Evolutionary conservation across 2,329 filamentous ascomycete genomes (phyloP).

Genomic region (Dactylellina sp.): DNA sequence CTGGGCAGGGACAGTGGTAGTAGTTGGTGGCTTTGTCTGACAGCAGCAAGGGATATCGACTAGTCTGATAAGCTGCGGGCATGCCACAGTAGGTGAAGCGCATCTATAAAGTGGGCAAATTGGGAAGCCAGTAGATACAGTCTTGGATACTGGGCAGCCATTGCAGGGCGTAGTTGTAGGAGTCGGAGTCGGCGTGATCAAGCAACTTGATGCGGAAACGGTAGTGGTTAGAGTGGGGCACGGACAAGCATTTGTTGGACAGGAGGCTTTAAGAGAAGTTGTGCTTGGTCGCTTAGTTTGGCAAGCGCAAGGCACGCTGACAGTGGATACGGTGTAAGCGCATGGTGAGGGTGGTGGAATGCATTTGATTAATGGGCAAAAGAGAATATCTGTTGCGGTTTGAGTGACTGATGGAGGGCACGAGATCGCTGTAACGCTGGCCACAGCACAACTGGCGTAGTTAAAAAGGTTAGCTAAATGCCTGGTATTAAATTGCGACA

Average conservation of each 20-base stretch:
- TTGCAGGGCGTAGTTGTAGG: slow-evolving; percentile 26
- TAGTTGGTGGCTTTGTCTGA: slow-evolving; percentile 28
- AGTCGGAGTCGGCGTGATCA: slow-evolving; percentile 4
- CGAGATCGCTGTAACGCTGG: background rate
- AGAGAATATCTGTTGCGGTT: slow-evolving; percentile 24
- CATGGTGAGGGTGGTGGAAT: slow-evolving; percentile 28
- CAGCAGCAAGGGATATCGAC: slow-evolving; percentile 44
- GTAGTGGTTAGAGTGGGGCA: slow-evolving; percentile 32
- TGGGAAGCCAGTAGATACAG: slow-evolving; percentile 33
- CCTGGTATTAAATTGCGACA: background rate
- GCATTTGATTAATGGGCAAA: slow-evolving; percentile 43
- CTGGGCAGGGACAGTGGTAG: slow-evolving; percentile 28
- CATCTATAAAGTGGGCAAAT: slow-evolving; percentile 31
- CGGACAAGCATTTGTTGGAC: slow-evolving; percentile 28
- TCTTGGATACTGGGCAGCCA: slow-evolving; percentile 33
- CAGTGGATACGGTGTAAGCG: slow-evolving; percentile 17
- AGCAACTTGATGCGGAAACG: slow-evolving; percentile 4
- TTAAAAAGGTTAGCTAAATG: background rate
- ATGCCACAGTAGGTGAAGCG: slow-evolving; percentile 16
- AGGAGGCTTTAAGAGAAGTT: slow-evolving; percentile 32
- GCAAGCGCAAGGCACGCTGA: slow-evolving; percentile 34
- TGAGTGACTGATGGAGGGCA: slow-evolving; percentile 37
- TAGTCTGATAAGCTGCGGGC: slow-evolving; percentile 27
- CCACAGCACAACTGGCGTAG: background rate
- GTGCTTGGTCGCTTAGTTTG: slow-evolving; percentile 41